A percentile compares a stretch with the other conserved stretches of the same genome.
These are phyloP conservation scores for Austroboletus eburneus DNA, from an alignment of 768 basidiomycete genomes.

Conservation along the genomic window DNA sequence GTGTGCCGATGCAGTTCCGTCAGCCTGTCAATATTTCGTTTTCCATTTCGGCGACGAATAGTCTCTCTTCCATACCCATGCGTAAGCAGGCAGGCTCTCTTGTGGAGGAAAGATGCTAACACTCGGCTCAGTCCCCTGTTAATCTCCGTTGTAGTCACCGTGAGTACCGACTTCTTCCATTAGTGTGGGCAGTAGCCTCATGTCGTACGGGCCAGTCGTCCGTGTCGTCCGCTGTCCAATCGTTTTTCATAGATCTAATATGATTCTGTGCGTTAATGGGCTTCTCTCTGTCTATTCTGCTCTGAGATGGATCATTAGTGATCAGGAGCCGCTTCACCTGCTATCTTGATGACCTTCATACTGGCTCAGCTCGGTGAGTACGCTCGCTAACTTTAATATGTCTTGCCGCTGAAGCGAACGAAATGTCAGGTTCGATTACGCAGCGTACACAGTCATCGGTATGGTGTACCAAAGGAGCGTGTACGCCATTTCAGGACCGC, in stretches of 20 bases:
- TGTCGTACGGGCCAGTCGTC: conserved; percentile 12
- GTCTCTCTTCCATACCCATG: conserved; percentile 14
- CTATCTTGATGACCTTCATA: conserved; percentile 16
- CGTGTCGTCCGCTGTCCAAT: conserved; percentile 19
- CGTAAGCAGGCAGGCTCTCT: conserved; percentile 14
- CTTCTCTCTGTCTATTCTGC: neutral
- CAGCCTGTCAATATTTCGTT: conserved; percentile 24
- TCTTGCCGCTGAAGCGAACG: conserved; percentile 1
- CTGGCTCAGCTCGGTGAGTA: conserved; percentile 15
- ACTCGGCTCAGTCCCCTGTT: conserved; percentile 13
- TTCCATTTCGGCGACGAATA: conserved; percentile 17
- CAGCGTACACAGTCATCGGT: conserved; percentile 16
- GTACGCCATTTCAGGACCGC: conserved; percentile 13
- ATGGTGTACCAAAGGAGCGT: conserved; percentile 14
- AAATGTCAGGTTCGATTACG: neutral
- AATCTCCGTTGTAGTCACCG: conserved; percentile 20
- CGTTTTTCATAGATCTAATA: conserved; percentile 26
- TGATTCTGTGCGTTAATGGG: conserved; percentile 16
- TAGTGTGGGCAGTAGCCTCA: conserved; percentile 13
- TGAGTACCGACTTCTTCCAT: conserved; percentile 4
- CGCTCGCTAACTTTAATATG: neutral
- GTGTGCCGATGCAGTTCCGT: neutral
- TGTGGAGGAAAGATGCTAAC: conserved; percentile 8
- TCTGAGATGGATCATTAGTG: conserved; percentile 7
- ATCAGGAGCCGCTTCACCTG: conserved; percentile 11